Percentiles rank a stretch among this genome's conserved stretches.
phyloP scores from a whole-genome alignment of 495 filamentous ascomycete genomes.

The Annulohypoxylon moriforme region DNA sequence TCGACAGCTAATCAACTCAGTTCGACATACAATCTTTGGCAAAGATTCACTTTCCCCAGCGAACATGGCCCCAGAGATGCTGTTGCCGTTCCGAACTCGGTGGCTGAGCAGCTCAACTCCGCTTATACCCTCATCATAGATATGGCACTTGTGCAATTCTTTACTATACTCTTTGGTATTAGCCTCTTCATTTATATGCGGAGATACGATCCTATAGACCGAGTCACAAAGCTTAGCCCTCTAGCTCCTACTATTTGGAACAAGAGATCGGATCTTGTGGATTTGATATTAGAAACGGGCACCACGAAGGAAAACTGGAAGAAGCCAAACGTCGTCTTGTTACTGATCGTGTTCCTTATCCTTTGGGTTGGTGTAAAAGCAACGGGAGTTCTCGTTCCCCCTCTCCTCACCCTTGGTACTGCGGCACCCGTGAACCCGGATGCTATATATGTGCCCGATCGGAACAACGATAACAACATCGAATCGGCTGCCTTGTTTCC shows the following conservation, averaged over 20 bases:
- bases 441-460: conserved; percentile 43
- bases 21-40: conserved; percentile 41
- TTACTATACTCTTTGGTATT: conserved; percentile 38
- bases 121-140: conserved; percentile 44
- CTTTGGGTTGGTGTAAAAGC: conserved; percentile 39
- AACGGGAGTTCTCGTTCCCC: conserved; percentile 43
- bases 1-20: conserved; percentile 37
- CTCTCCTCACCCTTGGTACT: conserved; percentile 41
- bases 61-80: conserved; percentile 38
- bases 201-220: neutral
- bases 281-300: conserved; percentile 42
- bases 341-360: conserved; percentile 31
- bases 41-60: conserved; percentile 41
- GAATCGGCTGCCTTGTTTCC: conserved; percentile 25
- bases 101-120: conserved; percentile 43
- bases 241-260: conserved; percentile 44
- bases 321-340: conserved; percentile 10
- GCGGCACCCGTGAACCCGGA: conserved; percentile 44
- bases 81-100: conserved; percentile 40
- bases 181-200: conserved; percentile 37
- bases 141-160: conserved; percentile 37
- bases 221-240: conserved; percentile 10
- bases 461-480: neutral
- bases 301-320: conserved; percentile 22
- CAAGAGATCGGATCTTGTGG: conserved; percentile 38